Evolutionary conservation across 805 yeast species (phyloP).

Genomic region (Yarrowia deformans): DNA sequence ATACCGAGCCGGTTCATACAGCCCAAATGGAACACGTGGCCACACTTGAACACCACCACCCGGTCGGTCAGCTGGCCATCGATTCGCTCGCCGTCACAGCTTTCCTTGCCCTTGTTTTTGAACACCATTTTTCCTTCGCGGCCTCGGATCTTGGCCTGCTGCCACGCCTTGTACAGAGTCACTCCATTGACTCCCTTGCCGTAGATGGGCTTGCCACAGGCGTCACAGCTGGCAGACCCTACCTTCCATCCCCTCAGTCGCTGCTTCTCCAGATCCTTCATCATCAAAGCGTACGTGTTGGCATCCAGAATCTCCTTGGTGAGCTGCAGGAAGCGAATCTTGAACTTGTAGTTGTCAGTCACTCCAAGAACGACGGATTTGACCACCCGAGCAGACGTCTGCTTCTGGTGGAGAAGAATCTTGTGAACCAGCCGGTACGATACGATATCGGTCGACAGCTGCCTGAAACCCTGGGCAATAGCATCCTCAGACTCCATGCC

Average conservation of each 20-base stretch:
- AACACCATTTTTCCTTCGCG: slow-evolving; percentile 36
- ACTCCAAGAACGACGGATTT: slow-evolving; percentile 66
- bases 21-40: slow-evolving; percentile 67
- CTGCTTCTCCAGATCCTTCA: slow-evolving; percentile 53
- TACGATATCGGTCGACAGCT: slow-evolving; percentile 13
- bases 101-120: slow-evolving; percentile 40
- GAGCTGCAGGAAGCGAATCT: slow-evolving; percentile 59
- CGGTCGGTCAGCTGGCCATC: slow-evolving; percentile 45
- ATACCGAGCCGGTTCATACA: slow-evolving; percentile 56
- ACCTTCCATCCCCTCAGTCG: slow-evolving; percentile 71
- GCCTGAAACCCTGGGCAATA: slow-evolving; percentile 10
- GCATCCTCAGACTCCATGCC: slow-evolving; percentile 20
- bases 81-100: slow-evolving; percentile 18
- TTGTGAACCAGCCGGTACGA: slow-evolving; percentile 27
- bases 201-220: slow-evolving; percentile 77
- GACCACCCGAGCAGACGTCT: slow-evolving; percentile 62
- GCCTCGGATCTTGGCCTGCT: slow-evolving; percentile 45
- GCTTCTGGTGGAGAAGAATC: slow-evolving; percentile 40
- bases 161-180: slow-evolving; percentile 54
- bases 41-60: slow-evolving; percentile 66
- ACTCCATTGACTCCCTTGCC: slow-evolving; percentile 65
- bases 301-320: slow-evolving; percentile 62
- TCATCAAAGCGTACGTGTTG: slow-evolving; percentile 60
- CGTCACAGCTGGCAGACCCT: slow-evolving; percentile 65
- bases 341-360: slow-evolving; percentile 66